Conservation (phyloP, 2,329 filamentous ascomycete species). For the Ophiostoma tasmaniense region DNA sequence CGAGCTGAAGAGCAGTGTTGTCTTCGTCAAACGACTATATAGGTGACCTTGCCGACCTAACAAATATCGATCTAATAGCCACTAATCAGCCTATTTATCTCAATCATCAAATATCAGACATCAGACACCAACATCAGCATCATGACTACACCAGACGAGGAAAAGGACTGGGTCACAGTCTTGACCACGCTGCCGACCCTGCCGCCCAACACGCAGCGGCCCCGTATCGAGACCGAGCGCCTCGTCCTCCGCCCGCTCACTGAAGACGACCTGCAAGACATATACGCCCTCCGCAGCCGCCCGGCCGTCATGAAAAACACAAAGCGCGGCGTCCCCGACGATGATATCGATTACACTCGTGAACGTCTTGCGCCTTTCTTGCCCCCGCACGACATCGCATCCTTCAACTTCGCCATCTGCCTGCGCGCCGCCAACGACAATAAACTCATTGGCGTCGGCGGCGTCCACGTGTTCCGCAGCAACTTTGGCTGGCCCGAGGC, state of each 20-base stretch:
- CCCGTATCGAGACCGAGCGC: slow-evolving; percentile 41
- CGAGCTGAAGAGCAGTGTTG: not conserved
- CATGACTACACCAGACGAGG: not conserved
- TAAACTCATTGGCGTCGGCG: slow-evolving; percentile 40
- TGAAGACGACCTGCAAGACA: slow-evolving; percentile 40
- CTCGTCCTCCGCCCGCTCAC: slow-evolving; percentile 45
- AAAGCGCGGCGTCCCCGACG: slow-evolving; percentile 33
- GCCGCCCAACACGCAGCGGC: slow-evolving; percentile 32
- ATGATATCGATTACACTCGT: slow-evolving; percentile 36
- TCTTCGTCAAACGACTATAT: not conserved
- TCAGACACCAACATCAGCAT: not conserved
- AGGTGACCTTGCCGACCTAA: not conserved
- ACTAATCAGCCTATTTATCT: not conserved
- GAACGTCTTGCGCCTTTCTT: slow-evolving; percentile 34
- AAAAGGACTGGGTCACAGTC: slow-evolving; percentile 43
- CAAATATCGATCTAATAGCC: not conserved
- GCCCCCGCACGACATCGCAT: slow-evolving; percentile 41
- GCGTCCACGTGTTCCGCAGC: slow-evolving; percentile 31
- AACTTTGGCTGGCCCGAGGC: slow-evolving; percentile 47
- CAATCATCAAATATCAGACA: not conserved
- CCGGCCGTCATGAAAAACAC: slow-evolving; percentile 57
- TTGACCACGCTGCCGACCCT: slow-evolving; percentile 39
- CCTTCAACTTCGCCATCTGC: slow-evolving; percentile 50
- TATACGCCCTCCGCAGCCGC: slow-evolving; percentile 47
- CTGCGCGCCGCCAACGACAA: slow-evolving; percentile 32